phyloP scores from a whole-genome alignment of 2,329 filamentous ascomycete species.

The Penicillium italicum region DNA sequence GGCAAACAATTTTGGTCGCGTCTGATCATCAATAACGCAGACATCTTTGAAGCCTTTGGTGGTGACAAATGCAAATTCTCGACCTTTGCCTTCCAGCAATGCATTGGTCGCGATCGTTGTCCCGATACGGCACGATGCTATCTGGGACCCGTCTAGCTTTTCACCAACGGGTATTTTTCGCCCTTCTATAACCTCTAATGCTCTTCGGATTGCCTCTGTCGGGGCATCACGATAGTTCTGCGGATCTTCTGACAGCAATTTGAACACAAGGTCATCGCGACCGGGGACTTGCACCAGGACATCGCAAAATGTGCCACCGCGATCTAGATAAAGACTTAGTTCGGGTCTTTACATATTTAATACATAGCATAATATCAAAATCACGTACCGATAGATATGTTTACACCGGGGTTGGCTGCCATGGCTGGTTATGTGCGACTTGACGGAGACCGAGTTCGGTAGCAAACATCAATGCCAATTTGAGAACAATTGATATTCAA shows the following conservation, averaged over 20 bases:
- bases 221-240: background rate
- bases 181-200: background rate
- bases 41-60: background rate
- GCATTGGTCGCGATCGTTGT: background rate
- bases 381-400: background rate
- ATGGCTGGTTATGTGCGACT: background rate
- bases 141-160: background rate
- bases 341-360: background rate
- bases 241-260: background rate
- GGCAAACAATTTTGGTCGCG: background rate
- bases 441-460: background rate
- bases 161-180: background rate
- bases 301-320: background rate
- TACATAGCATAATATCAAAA: background rate
- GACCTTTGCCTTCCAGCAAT: background rate
- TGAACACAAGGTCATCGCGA: background rate
- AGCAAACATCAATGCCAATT: background rate
- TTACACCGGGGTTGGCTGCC: background rate
- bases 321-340: background rate
- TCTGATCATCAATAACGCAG: background rate
- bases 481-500: background rate
- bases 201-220: background rate
- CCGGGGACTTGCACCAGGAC: background rate
- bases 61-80: background rate
- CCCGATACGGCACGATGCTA: background rate